Conservation (phyloP, 805 yeast species). For the Candida ponderosae region DNA sequence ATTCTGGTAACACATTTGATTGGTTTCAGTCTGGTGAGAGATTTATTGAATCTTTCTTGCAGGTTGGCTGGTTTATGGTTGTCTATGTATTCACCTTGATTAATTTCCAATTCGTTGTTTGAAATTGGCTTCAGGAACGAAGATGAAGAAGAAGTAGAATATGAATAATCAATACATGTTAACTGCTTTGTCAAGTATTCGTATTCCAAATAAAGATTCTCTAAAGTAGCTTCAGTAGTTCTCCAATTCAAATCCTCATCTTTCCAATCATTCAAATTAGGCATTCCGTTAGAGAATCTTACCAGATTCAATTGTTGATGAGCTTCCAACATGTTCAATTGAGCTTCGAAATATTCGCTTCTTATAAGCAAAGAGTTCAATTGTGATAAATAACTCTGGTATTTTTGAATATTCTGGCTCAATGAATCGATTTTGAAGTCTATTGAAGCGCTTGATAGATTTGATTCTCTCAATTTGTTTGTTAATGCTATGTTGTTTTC, state of each 20-base stretch:
- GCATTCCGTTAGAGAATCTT: conserved; percentile 8
- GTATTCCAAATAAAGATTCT: conserved; percentile 34
- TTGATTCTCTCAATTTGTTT: conserved; percentile 12
- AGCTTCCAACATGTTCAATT: conserved; percentile 18
- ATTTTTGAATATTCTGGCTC: conserved; percentile 17
- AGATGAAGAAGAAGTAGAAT: not conserved
- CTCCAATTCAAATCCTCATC: conserved; percentile 34
- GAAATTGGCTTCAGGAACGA: no score
- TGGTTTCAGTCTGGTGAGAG: conserved; percentile 7
- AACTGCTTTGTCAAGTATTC: conserved; percentile 21
- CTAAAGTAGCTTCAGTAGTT: conserved; percentile 38
- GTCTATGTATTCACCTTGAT: no score
- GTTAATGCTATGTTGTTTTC: conserved; percentile 17
- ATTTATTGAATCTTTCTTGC: not conserved
- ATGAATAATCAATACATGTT: no score
- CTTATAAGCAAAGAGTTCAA: conserved; percentile 20
- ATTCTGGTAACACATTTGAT: conserved; percentile 10
- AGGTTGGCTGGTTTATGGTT: not conserved
- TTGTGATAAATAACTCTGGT: conserved; percentile 19
- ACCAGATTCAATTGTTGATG: conserved; percentile 10
- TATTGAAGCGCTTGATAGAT: conserved; percentile 9
- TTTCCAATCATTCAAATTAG: conserved; percentile 14
- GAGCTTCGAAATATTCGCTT: conserved; percentile 23
- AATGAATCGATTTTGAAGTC: conserved; percentile 15
- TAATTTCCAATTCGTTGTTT: not conserved